phyloP scores from a whole-genome alignment of 768 basidiomycete genomes.

The Rhizopogon vinicolor region DNA sequence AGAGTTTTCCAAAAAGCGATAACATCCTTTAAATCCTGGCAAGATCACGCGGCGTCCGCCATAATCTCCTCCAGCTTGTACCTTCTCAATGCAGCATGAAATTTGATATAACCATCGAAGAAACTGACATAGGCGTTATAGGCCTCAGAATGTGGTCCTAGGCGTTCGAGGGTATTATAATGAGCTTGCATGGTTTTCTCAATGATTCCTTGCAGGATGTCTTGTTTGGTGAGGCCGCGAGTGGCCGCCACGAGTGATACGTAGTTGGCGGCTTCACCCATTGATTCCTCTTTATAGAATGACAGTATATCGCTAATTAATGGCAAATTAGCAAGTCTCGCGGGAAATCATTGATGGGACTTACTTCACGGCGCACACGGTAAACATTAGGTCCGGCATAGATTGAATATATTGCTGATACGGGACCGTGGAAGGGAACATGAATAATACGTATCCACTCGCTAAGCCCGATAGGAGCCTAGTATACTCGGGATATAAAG shows the following conservation, averaged over 20 bases:
- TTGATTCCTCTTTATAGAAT: slow-evolving; percentile 38
- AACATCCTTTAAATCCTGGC: not conserved
- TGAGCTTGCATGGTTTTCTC: slow-evolving; percentile 22
- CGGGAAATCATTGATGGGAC: slow-evolving; percentile 7
- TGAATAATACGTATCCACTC: slow-evolving; percentile 27
- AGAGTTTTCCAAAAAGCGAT: too few species aligned
- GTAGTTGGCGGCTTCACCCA: slow-evolving; percentile 30
- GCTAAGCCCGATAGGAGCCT: slow-evolving; percentile 20
- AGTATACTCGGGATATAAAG: slow-evolving; percentile 9
- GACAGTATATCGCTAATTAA: slow-evolving; percentile 32
- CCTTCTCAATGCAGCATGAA: slow-evolving; percentile 21
- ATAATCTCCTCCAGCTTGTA: slow-evolving; percentile 21
- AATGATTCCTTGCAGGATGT: slow-evolving; percentile 17
- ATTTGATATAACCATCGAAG: slow-evolving; percentile 21
- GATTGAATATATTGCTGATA: slow-evolving; percentile 24
- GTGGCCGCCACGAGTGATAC: slow-evolving; percentile 28
- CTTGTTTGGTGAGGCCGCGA: slow-evolving; percentile 20
- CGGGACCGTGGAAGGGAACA: slow-evolving; percentile 26
- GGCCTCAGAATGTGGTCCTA: slow-evolving; percentile 13
- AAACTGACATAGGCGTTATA: slow-evolving; percentile 16
- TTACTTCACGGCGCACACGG: slow-evolving; percentile 28
- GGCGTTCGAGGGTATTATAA: slow-evolving; percentile 18
- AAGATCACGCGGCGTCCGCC: not conserved
- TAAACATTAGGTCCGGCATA: slow-evolving; percentile 24
- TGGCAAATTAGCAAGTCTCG: too few species aligned